A percentile compares a stretch with the other conserved stretches of the same genome.
Evolutionary conservation across 1,284 basidiomycete genomes (phyloP).

Genomic region (Rhodotorula mucilaginosa): DNA sequence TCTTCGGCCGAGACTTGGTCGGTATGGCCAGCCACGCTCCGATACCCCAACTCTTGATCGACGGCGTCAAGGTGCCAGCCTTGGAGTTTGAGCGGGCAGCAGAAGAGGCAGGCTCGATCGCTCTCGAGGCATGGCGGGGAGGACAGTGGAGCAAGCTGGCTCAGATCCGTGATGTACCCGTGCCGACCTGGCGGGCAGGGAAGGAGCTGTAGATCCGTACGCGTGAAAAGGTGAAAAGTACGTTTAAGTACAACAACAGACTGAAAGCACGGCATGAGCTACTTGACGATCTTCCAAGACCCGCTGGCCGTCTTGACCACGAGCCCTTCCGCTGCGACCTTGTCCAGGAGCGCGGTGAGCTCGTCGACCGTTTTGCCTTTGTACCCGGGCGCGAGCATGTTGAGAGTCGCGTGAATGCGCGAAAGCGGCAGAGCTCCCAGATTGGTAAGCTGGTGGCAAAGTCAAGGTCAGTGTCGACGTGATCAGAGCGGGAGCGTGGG

Average conservation of each 20-base stretch:
- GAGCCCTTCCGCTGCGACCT: conserved; percentile 69
- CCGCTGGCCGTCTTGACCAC: conserved; percentile 66
- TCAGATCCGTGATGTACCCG: neutral
- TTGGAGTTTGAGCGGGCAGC: conserved; percentile 28
- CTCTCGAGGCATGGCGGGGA: conserved; percentile 25
- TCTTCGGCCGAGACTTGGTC: neutral
- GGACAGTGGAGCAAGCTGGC: conserved; percentile 4
- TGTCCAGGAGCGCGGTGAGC: conserved; percentile 70
- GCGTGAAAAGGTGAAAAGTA: neutral
- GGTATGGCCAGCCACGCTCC: too few relatives aligned
- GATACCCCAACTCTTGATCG: neutral
- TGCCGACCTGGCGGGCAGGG: neutral
- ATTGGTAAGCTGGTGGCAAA: conserved; percentile 60
- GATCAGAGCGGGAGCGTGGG: conserved; percentile 56
- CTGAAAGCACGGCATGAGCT: neutral
- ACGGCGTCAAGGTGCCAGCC: conserved; percentile 29
- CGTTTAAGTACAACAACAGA: neutral
- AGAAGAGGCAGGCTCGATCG: conserved; percentile 32
- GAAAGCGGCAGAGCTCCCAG: conserved; percentile 68
- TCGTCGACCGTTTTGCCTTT: conserved; percentile 68
- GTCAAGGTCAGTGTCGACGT: too few relatives aligned
- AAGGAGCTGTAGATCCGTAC: neutral
- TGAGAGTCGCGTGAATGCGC: conserved; percentile 77
- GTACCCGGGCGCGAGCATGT: conserved; percentile 69
- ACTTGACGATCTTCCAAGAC: conserved; percentile 59